Base-by-base conservation (phyloP, 768 basidiomycete species). In the Kwoniella bestiolae region DNA sequence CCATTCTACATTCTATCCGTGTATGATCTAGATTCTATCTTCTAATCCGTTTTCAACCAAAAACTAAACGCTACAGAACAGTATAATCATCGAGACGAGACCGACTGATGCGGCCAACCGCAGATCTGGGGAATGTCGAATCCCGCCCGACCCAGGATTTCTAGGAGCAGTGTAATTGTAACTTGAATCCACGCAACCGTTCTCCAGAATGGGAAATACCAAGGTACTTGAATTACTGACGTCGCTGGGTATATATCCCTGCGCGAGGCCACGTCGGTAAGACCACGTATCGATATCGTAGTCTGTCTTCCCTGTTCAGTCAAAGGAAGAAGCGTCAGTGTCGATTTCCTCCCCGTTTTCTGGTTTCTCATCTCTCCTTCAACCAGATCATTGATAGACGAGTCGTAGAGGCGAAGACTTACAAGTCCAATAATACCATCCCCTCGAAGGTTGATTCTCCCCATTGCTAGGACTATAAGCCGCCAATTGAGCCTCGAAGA, bases 371-470 rank as follows among this genome's bases (percentile, higher is more conserved):
- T 32, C 14, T 32, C 31, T 14, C 25, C 8, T 7, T 53, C 18
- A 11, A 26, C 23, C 51, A 5, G 21, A 6, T 49, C 11, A 25
- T 23, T 7, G 28, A 12, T 6, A 32, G 21, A 5, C n/a, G 29
- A 35, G 53, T 38, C 6, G 26, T 23, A 7, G 7, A 45, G 12
- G 7, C 41, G 25, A 31, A 26, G 56, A 69, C 70, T 70, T 60
- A 77, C 80, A 81, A 7, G 70, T 74, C 80, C 80, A 81, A 61
- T 70, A 81, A 56, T 78, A 78, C 76, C 76, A 81, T 25, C 80
- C 80, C 9, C 56, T 57, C 0, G 71, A 63, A 4, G 69, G 63
- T 57, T 79, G 75, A 51, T 66, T 60, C 11, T 62, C 31, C 2
- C 55, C 68, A 31, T 65, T 72, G 46, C 1, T 3, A 0, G 79